A percentile compares a stretch with the other conserved stretches of the same genome.
These are phyloP conservation scores for Daldinia loculata DNA, from an alignment of 495 filamentous ascomycete genomes.

Conservation along the genomic window DNA sequence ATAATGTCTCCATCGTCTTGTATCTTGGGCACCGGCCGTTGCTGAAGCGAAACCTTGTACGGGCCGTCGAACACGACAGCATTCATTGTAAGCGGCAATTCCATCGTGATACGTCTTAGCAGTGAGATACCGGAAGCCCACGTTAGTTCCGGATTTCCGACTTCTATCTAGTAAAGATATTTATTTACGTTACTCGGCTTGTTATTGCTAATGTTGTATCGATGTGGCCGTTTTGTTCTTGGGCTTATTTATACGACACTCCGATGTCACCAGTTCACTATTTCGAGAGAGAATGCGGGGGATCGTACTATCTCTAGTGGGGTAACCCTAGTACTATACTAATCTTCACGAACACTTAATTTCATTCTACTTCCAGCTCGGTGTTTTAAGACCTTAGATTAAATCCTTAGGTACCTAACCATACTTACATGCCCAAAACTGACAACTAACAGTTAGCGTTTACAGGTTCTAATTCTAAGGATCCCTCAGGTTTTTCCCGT, in stretches of 20 bases:
- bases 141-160: neutral
- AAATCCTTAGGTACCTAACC: neutral
- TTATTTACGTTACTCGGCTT: neutral
- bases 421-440: neutral
- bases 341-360: neutral
- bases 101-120: constrained; percentile 27
- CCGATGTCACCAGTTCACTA: constrained; percentile 16
- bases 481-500: neutral
- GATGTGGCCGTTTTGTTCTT: constrained; percentile 3
- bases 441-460: neutral
- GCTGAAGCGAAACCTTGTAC: constrained; percentile 67
- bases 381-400: neutral
- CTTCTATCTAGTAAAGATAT: neutral
- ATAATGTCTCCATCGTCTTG: constrained; percentile 79
- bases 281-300: constrained; percentile 25
- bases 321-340: constrained; percentile 14
- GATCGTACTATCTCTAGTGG: constrained; percentile 21
- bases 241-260: constrained; percentile 20
- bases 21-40: constrained; percentile 71
- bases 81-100: constrained; percentile 63
- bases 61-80: constrained; percentile 76
- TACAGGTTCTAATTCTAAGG: neutral
- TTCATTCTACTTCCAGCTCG: neutral
- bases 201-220: neutral
- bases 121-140: neutral